Base-by-base conservation (phyloP, 148 eudicot genomes). In the Mesembryanthemum crystallinum region DNA sequence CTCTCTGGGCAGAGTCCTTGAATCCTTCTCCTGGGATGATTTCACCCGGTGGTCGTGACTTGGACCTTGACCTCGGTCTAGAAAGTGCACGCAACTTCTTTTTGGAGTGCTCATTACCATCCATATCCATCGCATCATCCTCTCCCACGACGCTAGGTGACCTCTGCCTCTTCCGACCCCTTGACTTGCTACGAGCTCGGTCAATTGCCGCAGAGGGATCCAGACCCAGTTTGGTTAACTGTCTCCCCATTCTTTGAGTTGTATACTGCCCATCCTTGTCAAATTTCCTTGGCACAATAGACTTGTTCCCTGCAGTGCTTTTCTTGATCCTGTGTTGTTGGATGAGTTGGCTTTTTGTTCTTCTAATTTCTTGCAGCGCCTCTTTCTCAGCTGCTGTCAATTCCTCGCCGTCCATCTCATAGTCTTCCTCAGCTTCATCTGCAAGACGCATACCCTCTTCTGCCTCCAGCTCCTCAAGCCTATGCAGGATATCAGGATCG, bases 111-210 rank as follows among this genome's bases (percentile, higher is more conserved):
- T 84, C 89, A n/a, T n/a, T n/a, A 32, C 14, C 77, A 79, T 91
- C 98, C 73, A 90, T 27, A 35, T 88, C 97, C 95, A 90, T 90
- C 8, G 82, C 82, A 77, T 89, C 92, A 47, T 60, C 76, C 25
- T 70, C 75, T 17, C 47, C 77, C 72, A 45, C 78, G 71, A 63
- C 76, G 66, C 77, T 87, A 15, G 70, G 30, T 3, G 96, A 91
- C 75, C 98, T 90, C 62, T 91, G 88, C 83, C 98, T 86, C 92
- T 94, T 94, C 32, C 95, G 87, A 20, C 98, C 98, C 76, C 97
- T 86, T 15, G 97, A 90, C 68, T 78, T 83, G 79, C 97, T 94
- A 25, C 92, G 91, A 20, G 91, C 89, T 21, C 98, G 76, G 11
- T 84, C 69, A 20, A 91, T 85, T 7, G 95, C 98, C 55, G 76